Evolutionary conservation across 2,329 filamentous ascomycete genomes (phyloP), one percentile per base, ranked within the genome.

Genomic region (Ceratocystiopsis minuta): DNA sequence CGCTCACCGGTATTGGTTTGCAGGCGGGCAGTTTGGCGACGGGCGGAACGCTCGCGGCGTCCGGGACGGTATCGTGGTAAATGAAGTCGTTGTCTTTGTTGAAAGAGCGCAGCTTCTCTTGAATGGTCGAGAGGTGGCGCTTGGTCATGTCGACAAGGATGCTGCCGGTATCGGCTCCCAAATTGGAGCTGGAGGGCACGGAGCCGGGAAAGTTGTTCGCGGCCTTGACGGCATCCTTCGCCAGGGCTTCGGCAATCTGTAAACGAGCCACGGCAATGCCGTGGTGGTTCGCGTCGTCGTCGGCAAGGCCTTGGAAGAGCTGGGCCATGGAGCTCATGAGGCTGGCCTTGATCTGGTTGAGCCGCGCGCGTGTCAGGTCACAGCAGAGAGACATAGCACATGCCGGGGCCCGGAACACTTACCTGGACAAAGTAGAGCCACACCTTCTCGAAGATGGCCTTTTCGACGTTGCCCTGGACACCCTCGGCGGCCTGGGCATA

Each of bases 31-130:
- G 68, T 57, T 96, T 98, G 3, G 86, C 72, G 39, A 98, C 86
- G 1, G 80, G 71, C 1, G 83, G 65, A 13, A 98, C 64, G 24
- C 79, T 80, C 4, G 86, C 82, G 58, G 95, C 86, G 11, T 79
- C 78, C 0, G 90, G 88, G 2, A 98, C 79, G 2, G 76, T 78
- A 52, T 96, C 85, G 56, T 98, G 90, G 55, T 98, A 98, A 56
- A 98, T 94, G 59, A 90, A 96, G 56, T 98, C 90, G 51, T 98
- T 98, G 58, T 98, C 90, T 54, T 93, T 94, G 50, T 72, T 68
- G 39, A 87, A 69, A 46, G 83, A 78, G 16, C 67, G 66, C 17
- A 94, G 64, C 56, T 82, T 87, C 47, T 88, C 81, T 55, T 93
- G 81, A 3, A 94, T 79, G 31, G 75, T 79, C 0, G 80, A 68